Evolutionary conservation across 768 basidiomycete species (phyloP), one percentile per base, ranked within the genome.

Genomic region (Mycena metata): DNA sequence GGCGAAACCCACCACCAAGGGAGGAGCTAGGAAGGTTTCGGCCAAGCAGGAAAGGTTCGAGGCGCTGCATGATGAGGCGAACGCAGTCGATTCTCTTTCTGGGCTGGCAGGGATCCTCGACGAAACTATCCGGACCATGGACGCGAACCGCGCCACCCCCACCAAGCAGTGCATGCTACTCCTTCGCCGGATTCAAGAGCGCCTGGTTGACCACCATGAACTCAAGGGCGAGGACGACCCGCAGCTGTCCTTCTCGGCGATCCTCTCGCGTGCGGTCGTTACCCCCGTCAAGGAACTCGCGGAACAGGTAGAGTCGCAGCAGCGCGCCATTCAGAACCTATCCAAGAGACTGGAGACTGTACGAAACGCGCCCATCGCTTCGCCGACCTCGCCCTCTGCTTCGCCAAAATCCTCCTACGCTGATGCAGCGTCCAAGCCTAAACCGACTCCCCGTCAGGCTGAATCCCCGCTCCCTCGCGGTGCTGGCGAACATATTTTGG

Each of bases 271-370:
- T 13, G 26, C 62, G 4, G 62, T 64, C 8, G 5, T 15, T 1
- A 35, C 51, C n/a, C 62, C 62, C 11, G 54, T 64, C 0, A 56
- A 56, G 15, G 2, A 42, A 7, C 51, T 64, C 3, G 3, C 45
- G 5, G 43, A 30, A 4, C 54, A 46, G 21, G 54, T 64, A 3
- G 62, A 64, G 6, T 41, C 45, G 13, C 52, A 64, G 23, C 52
- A 64, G 4, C 45, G 54, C 15, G 54, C 54, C 1, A 64, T 64
- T 4, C 62, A 56, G 26, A 23, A 21, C 12, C 45, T 64, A 3
- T 35, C 62, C 11, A 64, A 64, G 54, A 42, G 50, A 2, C 30
- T 64, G 1, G 62, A 64, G 35, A 36, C 52, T 2, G 21, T 64
- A 3, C 55, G 56, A 45, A 64, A 64, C 24, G 62, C 62, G 1